Evolutionary conservation across 2,329 filamentous ascomycete species (phyloP), one percentile per base, ranked within the genome.

Genomic region (Metarhizium anisopliae): DNA sequence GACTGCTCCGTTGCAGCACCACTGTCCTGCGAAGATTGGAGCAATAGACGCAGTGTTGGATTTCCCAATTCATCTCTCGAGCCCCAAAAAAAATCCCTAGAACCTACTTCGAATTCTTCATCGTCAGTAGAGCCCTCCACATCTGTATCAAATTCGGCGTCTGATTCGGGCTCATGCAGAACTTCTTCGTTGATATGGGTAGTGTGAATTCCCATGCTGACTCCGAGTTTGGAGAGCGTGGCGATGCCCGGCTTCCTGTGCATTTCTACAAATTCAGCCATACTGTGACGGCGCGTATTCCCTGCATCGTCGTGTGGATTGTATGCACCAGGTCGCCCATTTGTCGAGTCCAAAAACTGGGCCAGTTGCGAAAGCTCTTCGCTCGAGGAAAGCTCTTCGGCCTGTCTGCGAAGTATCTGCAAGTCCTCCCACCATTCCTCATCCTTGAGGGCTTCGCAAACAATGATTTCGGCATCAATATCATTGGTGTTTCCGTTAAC

Each of bases 401-500:
- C 61, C 11, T 69, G 67, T 42, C 76, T 76, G 32, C 81, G 74
- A 11, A 80, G 69, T 47, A 72, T 76, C 61, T 86, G 83, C 4
- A 94, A 73, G 47, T 92, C 86, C 51, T 85, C 79, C 90, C 90
- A 95, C 90, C 90, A 95, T 36, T 86, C 82, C 63, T 94, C 86
- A 10, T 84, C 81, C 60, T 80, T 80, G 14, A 95, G 71, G 4
- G 84, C 78, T 25, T 83, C 77, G 57, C 90, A 79, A 14, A 94
- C 83, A 10, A 82, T 72, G 16, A 78, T 74, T 47, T 83, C 77
- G 3, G 78, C 77, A 52, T 85, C 79, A 4, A 78, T 74, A 51
- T 78, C 77, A 13, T 77, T 70, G 20, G 73, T 64, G 25, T 79
- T 76, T 1, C 89, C 90, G 60, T 94, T 90, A 52, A 95, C 81